Percentiles rank a stretch among this genome's conserved stretches.
These are phyloP conservation scores for Pythium aquatile DNA, from an alignment of 352 stramenopile genomes.

Conservation along the genomic window DNA sequence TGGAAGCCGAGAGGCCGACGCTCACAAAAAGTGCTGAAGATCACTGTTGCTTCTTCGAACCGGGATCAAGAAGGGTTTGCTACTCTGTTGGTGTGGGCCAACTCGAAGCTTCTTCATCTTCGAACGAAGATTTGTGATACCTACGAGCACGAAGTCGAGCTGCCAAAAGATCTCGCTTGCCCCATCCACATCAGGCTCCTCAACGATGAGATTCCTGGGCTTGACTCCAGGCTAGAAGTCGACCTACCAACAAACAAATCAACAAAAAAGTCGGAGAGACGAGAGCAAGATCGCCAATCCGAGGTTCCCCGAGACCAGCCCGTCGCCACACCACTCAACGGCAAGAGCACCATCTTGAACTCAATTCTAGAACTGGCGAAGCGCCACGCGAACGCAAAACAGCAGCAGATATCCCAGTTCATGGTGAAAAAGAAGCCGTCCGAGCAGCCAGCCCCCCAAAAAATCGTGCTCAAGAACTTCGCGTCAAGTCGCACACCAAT, in stretches of 20 bases:
- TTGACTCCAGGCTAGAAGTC: conserved; percentile 25
- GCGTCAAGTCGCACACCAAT: background rate
- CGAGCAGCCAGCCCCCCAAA: background rate
- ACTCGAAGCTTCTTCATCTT: conserved; percentile 23
- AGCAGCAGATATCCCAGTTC: conserved; percentile 20
- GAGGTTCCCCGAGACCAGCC: background rate
- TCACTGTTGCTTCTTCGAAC: background rate
- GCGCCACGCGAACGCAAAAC: conserved; percentile 17
- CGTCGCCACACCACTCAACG: background rate
- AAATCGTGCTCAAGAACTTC: background rate
- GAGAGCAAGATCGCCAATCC: background rate
- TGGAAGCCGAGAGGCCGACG: background rate
- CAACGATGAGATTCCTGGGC: conserved; percentile 25
- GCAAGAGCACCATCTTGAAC: conserved; percentile 14
- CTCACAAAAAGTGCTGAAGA: conserved; percentile 2
- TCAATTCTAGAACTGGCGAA: conserved; percentile 19
- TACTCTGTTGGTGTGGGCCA: conserved; percentile 11
- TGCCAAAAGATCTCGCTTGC: conserved; percentile 4
- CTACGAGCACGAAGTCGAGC: conserved; percentile 2
- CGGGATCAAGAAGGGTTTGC: conserved; percentile 3
- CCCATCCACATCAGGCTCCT: conserved; percentile 28
- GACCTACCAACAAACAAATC: conserved; percentile 1
- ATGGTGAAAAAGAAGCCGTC: conserved; percentile 18
- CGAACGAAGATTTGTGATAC: conserved; percentile 1
- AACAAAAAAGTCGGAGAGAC: background rate